Conservation (phyloP, 345 rosid species). For the sweet orange (Citrus sinensis) region DVS_A1.0 CM039168.1:9736501-9737000, state of each 20-base stretch:
- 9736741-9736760: not conserved
- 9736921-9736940: slow-evolving; percentile 30
- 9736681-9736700: not conserved
- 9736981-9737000: not conserved
- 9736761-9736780: slow-evolving; percentile 4
- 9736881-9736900: slow-evolving; percentile 88
- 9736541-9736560: not conserved
- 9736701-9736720: not conserved
- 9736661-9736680: not conserved
- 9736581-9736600: not conserved
- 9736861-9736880: slow-evolving; percentile 92
- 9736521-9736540: not conserved
- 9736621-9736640: not conserved
- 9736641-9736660: not conserved
- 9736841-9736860: slow-evolving; percentile 97
- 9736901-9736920: slow-evolving; percentile 98
- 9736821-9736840: slow-evolving; percentile 95
- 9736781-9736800: slow-evolving; percentile 1
- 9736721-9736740: not conserved
- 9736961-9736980: not conserved
- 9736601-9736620: not conserved
- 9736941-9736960: not conserved
- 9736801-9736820: slow-evolving; percentile 11
- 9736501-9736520: not conserved
- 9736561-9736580: not conserved